Conservation (phyloP, 805 yeast species). For the Tetrapisispora pingtungensis region DNA sequence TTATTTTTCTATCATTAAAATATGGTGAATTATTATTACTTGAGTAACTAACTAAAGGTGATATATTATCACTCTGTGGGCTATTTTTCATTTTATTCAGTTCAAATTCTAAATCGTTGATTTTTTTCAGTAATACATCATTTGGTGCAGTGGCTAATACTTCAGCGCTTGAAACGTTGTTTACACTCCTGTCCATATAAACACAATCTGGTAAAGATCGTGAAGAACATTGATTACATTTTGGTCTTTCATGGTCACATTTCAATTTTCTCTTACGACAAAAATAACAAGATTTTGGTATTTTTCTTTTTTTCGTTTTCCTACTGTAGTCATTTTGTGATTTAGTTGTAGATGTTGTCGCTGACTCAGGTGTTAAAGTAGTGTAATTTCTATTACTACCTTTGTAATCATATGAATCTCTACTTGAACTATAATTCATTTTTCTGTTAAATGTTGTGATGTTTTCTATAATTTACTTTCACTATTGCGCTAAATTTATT, state of each 20-base stretch:
- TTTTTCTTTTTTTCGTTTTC: conserved; percentile 13
- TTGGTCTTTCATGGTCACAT: conserved; percentile 45
- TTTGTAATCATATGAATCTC: neutral
- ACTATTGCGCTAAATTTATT: too few relatives aligned
- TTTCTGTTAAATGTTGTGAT: too few relatives aligned
- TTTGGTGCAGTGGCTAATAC: conserved; percentile 19
- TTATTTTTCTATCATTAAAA: neutral
- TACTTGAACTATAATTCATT: neutral
- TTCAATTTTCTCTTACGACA: conserved; percentile 57
- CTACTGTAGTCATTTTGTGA: neutral
- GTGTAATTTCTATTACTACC: neutral
- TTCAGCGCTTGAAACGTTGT: conserved; percentile 10
- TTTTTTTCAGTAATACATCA: conserved; percentile 14
- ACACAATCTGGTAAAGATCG: conserved; percentile 26
- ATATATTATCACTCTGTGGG: neutral
- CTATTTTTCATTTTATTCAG: neutral
- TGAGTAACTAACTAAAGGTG: neutral
- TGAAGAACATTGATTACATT: conserved; percentile 33
- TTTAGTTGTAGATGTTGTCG: neutral
- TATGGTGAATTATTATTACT: neutral
- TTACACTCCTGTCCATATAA: conserved; percentile 17
- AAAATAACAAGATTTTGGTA: conserved; percentile 37
- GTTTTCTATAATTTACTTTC: too few relatives aligned
- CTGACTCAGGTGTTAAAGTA: neutral
- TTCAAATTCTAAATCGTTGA: conserved; percentile 13